Base-by-base conservation (phyloP, 192 early-diverging fungal genomes). In the Coemansia pectinata region DNA sequence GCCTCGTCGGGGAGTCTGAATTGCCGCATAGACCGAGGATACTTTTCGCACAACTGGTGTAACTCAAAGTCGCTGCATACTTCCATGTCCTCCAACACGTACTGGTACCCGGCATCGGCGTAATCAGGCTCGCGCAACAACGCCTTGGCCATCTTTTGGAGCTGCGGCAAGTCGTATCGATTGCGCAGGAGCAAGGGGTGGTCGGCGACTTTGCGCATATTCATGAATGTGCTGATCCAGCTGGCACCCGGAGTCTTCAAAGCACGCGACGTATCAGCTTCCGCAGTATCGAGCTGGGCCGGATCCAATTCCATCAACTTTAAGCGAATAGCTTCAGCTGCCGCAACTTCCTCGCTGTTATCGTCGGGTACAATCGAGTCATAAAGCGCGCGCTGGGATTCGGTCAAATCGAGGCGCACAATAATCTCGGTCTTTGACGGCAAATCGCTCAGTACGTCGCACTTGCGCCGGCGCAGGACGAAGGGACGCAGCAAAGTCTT, bases 1-100 rank as follows among this genome's bases (percentile, higher is more conserved):
- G 72, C 70, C 10, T 88, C 76, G 14, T 85, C 77, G 3, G 79
- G 65, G 17, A 95, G 75, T 40, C 44, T 40, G 64, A 81, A 86
- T 48, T 86, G 74, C 10, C 45, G 36, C 41, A 88, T 71, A 10
- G 52, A 55, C 11, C 53, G 77, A 8, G 69, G 65, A 62, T 69
- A 71, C 21, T 45, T 68, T 9, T 55, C 29, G 67, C 92, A 94
- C 3, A 95, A 65, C 19, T 84, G 72, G 72, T 94, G 88, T 44
- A 97, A 74, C 59, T 95, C 91, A 85, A 94, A 96, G 70, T 97
- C 95, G 34, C 85, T 88, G 90, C 95, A 92, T 5, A 93, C 82
- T 15, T 86, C 71, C 93, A 97, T 93, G 63, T 97, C 95, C 73
- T 97, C 94, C 47, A 86, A 79, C 21, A 97, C 86, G 69, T 89